These are phyloP conservation scores for Gossypium gossypioides DNA, from an alignment of 441 rosid species.

Conservation along the genomic window DNA sequence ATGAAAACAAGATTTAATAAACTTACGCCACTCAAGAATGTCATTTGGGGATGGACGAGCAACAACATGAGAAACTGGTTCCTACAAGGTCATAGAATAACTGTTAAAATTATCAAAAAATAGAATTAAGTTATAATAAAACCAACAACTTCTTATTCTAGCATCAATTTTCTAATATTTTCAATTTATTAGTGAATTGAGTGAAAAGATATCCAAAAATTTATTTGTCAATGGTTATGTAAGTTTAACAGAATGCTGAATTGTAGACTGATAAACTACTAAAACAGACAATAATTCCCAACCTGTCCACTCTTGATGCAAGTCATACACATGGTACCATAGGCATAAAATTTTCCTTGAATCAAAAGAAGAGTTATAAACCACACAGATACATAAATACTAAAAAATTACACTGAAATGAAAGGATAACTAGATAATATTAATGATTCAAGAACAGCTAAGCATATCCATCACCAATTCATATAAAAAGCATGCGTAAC, in stretches of 20 bases:
- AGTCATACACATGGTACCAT: not conserved
- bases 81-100: slow-evolving; percentile 46
- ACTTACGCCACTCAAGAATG: slow-evolving; percentile 99
- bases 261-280: not conserved
- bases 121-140: not conserved
- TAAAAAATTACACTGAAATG: not conserved
- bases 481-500: not conserved
- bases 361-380: not conserved
- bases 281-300: not conserved
- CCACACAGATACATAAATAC: not conserved
- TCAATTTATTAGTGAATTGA: not conserved
- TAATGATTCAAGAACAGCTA: not conserved
- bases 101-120: not conserved
- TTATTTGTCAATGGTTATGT: not conserved
- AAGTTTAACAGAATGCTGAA: not conserved
- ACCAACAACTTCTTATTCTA: not conserved
- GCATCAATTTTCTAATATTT: not conserved
- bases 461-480: not conserved
- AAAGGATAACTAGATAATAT: not conserved
- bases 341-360: not conserved
- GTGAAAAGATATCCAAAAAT: not conserved
- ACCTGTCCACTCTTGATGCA: not conserved
- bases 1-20: slow-evolving; percentile 3
- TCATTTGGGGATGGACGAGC: slow-evolving; percentile 88
- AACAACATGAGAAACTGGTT: slow-evolving; percentile 86